phyloP scores from a whole-genome alignment of 345 rosid genomes.

The Aquilaria malaccensis region DNA sequence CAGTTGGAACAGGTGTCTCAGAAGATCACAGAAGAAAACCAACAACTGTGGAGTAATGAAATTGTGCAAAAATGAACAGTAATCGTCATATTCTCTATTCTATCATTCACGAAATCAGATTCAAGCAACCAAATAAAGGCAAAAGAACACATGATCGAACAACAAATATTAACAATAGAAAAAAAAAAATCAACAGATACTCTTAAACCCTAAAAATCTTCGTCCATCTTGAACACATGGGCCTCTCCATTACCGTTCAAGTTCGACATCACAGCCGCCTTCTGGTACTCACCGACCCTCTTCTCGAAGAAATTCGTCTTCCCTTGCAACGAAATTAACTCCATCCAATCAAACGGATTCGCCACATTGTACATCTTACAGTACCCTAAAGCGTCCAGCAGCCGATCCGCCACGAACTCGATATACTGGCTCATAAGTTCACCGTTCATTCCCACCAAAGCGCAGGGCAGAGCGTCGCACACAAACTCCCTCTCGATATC shows the following conservation, averaged over 20 bases:
- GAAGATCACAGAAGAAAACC: too few relatives aligned
- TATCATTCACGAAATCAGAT: too few relatives aligned
- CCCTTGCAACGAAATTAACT: conserved; percentile 58
- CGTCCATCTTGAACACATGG: conserved; percentile 56
- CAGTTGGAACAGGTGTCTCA: too few relatives aligned
- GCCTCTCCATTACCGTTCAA: conserved; percentile 37
- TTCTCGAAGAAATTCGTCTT: conserved; percentile 74
- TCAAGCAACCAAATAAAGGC: too few relatives aligned
- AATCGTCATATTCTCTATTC: too few relatives aligned
- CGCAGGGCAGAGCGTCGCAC: too few relatives aligned
- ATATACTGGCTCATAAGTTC: too few relatives aligned
- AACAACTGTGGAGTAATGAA: too few relatives aligned
- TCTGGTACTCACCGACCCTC: conserved; percentile 64
- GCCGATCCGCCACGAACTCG: conserved; percentile 58
- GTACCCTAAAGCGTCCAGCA: conserved; percentile 46
- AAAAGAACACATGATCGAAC: too few relatives aligned
- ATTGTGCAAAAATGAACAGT: too few relatives aligned
- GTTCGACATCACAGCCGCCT: conserved; percentile 55
- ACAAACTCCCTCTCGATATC: neutral
- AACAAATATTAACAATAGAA: neutral
- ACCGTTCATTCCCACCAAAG: too few relatives aligned
- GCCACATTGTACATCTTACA: conserved; percentile 38
- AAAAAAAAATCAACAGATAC: neutral
- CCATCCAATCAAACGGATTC: conserved; percentile 81
- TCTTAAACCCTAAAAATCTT: conserved; percentile 40